Percentiles rank a stretch among this genome's conserved stretches.
Evolutionary conservation across 768 basidiomycete species (phyloP).

Genomic region (Ramaria rubella): DNA sequence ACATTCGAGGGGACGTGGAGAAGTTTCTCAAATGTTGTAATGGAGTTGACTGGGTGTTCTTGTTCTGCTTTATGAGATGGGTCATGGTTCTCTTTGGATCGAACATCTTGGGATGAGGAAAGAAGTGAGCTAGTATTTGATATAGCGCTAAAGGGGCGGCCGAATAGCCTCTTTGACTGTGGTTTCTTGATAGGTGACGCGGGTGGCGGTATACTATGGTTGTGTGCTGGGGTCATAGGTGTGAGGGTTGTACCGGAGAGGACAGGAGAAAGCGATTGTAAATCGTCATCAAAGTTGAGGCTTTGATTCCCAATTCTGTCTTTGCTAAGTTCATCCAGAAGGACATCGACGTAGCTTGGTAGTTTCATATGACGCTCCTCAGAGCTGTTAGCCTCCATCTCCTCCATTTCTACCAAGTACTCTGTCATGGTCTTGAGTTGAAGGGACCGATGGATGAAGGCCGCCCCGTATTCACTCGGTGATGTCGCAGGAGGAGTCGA

Average conservation of each 20-base stretch:
- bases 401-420: background rate
- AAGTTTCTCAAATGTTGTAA: background rate
- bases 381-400: background rate
- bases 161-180: background rate
- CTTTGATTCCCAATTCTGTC: background rate
- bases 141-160: background rate
- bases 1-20: background rate
- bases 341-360: conserved; percentile 7
- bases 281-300: background rate
- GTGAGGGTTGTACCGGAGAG: background rate
- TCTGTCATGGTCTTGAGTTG: background rate
- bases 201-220: background rate
- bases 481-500: background rate
- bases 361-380: background rate
- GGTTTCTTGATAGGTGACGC: background rate
- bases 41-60: background rate
- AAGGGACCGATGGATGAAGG: background rate
- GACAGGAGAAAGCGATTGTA: background rate
- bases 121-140: background rate
- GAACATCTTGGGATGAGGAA: background rate
- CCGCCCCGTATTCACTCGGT: background rate
- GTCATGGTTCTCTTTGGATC: background rate
- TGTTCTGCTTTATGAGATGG: background rate
- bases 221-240: background rate
- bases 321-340: background rate